Base-by-base conservation (phyloP, 345 rosid genomes). In the Carallia pectinifolia region DNA sequence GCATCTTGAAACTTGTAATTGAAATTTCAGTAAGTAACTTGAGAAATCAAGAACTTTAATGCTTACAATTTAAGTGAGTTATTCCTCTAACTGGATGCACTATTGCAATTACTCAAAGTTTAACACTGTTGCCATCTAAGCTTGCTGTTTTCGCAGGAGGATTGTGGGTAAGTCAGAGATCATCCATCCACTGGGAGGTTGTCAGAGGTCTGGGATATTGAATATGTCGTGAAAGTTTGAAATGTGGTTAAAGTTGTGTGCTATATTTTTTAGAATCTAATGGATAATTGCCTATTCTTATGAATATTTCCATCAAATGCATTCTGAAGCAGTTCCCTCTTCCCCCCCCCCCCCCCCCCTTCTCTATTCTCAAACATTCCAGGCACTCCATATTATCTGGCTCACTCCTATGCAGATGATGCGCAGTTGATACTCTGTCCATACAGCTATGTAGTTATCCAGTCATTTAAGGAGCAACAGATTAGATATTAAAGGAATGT, bases 221-320 rank as follows among this genome's bases (percentile, higher is more conserved):
- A 94, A 88, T 97, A 94, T 85, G 90, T 94, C 59, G 90, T 94
- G 65, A 94, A 91, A 88, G 82, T 94, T 78, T 96, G 98, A 77
- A 84, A 88, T 77, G 81, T 74, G 71, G 95, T 91, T 74, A 86
- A 81, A 94, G 98, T 97, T 90, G 71, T 36, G 59, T 74, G 18
- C 64, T 78, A 58, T 53, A 31, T 47, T 15, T 68, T 54, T 44
- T 6, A 31, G 1, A 38, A 66, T 31, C 39, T 62, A 12, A 7
- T 19, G 5, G 6, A 10, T 36, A 17, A 13, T 36, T 53, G 70
- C 9, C 2, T 8, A 61, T 53, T 33, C 7, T 66, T 53, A 53
- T 9, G 31, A 17, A 16, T 17, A 34, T 3, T 58, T 66, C 23
- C 15, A 3, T 39, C 34, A 30, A 34, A 17, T 30, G 12, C 27